Conservation (phyloP, 768 basidiomycete genomes). For the Pisolithus tinctorius region DNA sequence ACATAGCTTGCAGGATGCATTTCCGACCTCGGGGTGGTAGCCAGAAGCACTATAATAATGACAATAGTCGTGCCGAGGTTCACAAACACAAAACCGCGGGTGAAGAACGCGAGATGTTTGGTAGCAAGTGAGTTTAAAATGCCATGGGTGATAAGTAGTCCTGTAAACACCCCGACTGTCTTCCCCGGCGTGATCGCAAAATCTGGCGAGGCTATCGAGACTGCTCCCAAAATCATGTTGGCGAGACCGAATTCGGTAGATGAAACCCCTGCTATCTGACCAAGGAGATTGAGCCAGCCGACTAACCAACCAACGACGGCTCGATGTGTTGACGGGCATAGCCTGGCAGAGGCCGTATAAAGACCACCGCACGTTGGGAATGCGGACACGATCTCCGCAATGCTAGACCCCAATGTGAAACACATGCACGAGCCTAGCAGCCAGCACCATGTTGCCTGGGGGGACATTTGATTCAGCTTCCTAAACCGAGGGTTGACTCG, state of each 20-base stretch:
- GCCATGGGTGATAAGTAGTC: constrained; percentile 73
- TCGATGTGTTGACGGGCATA: constrained; percentile 55
- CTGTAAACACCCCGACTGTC: constrained; percentile 71
- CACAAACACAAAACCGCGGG: constrained; percentile 76
- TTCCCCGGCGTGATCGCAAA: constrained; percentile 40
- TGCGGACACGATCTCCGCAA: constrained; percentile 72
- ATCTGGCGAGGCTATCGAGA: constrained; percentile 16
- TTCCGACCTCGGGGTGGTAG: constrained; percentile 61
- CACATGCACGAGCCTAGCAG: constrained; percentile 67
- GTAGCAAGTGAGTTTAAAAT: constrained; percentile 65
- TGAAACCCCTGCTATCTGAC: constrained; percentile 79
- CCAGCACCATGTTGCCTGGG: constrained; percentile 66
- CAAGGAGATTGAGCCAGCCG: constrained; percentile 80
- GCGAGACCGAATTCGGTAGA: constrained; percentile 81
- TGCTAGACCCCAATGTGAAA: constrained; percentile 65
- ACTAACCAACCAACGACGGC: constrained; percentile 73
- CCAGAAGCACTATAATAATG: constrained; percentile 79
- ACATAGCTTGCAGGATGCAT: constrained; percentile 81
- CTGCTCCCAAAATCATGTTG: constrained; percentile 77
- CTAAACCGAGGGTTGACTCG: not conserved
- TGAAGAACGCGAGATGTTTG: constrained; percentile 64
- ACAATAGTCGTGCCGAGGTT: constrained; percentile 80
- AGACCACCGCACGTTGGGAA: constrained; percentile 71
- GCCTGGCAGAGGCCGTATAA: constrained; percentile 73
- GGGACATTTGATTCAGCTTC: not conserved